These are phyloP conservation scores for Russula emetica DNA, from an alignment of 768 basidiomycete species.

Conservation along the genomic window DNA sequence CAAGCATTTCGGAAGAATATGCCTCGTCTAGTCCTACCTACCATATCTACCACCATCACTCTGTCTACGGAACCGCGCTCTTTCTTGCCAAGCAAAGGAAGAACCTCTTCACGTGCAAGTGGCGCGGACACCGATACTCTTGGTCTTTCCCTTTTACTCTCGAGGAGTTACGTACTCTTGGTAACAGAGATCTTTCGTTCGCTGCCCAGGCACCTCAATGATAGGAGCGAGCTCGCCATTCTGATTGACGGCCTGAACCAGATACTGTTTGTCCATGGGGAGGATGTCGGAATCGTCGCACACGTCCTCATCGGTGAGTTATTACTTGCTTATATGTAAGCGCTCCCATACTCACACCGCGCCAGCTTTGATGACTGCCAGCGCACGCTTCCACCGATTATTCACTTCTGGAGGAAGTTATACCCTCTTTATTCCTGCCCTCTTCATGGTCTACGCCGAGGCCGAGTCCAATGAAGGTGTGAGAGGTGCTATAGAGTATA, in stretches of 20 bases:
- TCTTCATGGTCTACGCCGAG: conserved; percentile 68
- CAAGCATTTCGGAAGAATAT: conserved; percentile 63
- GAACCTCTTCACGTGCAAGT: neutral
- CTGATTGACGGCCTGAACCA: conserved; percentile 69
- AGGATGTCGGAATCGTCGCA: conserved; percentile 72
- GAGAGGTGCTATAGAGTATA: conserved; percentile 64
- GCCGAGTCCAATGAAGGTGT: conserved; percentile 54
- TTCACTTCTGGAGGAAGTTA: conserved; percentile 71
- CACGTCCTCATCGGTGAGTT: conserved; percentile 66
- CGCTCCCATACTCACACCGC: neutral
- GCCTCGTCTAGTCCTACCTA: conserved; percentile 56
- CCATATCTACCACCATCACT: conserved; percentile 30
- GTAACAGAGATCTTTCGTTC: conserved; percentile 67
- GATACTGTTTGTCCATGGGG: conserved; percentile 61
- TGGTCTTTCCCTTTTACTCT: conserved; percentile 55
- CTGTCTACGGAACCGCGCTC: conserved; percentile 18
- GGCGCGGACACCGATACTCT: conserved; percentile 32
- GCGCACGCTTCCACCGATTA: conserved; percentile 70
- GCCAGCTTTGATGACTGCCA: conserved; percentile 67
- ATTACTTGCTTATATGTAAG: conserved; percentile 5
- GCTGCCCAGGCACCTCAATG: conserved; percentile 66
- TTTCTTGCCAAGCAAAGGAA: conserved; percentile 20
- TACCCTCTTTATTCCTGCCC: conserved; percentile 66
- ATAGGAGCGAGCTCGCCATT: conserved; percentile 60
- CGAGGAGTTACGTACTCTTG: conserved; percentile 64